A percentile compares a stretch with the other conserved stretches of the same genome.
These are phyloP conservation scores for Fraxinus sp. DNA, from an alignment of 305 asterid species.

Conservation along the genomic window DNA sequence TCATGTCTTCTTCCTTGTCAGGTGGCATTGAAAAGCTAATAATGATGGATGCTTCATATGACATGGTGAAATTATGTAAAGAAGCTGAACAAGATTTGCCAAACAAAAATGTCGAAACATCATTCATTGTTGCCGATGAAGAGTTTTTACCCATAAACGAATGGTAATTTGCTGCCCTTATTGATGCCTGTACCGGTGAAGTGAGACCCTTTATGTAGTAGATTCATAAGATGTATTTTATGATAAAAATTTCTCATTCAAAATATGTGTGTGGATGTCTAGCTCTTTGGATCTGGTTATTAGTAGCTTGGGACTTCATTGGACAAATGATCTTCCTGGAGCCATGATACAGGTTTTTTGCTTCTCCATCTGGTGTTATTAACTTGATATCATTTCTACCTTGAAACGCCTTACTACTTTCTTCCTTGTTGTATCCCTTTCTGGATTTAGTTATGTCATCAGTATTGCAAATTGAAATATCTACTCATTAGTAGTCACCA, in stretches of 20 bases:
- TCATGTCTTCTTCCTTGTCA: slow-evolving; percentile 31
- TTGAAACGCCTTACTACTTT: not conserved
- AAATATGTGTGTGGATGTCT: slow-evolving; percentile 23
- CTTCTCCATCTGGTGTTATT: slow-evolving; percentile 9
- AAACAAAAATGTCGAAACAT: slow-evolving; percentile 59
- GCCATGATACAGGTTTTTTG: slow-evolving; percentile 90
- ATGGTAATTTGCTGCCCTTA: slow-evolving; percentile 39
- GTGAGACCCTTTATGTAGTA: slow-evolving; percentile 14
- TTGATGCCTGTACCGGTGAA: slow-evolving; percentile 15
- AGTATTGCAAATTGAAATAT: slow-evolving; percentile 1
- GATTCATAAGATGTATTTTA: slow-evolving; percentile 4
- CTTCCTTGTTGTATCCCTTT: slow-evolving; percentile 3
- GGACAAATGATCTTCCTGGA: slow-evolving; percentile 99
- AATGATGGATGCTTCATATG: slow-evolving; percentile 88
- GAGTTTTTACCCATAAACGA: slow-evolving; percentile 86
- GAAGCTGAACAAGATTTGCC: slow-evolving; percentile 53
- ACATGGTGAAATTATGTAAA: slow-evolving; percentile 74
- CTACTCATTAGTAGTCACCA: slow-evolving; percentile 1
- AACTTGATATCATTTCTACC: not conserved
- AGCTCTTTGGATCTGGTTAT: slow-evolving; percentile 85
- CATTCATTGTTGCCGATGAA: slow-evolving; percentile 79
- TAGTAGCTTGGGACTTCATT: slow-evolving; percentile 93
- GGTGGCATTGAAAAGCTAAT: slow-evolving; percentile 80
- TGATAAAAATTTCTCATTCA: slow-evolving; percentile 1
- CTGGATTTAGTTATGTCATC: not conserved